Evolutionary conservation across 768 basidiomycete genomes (phyloP).

Genomic region (Tubosaeta brunneosetosa): DNA sequence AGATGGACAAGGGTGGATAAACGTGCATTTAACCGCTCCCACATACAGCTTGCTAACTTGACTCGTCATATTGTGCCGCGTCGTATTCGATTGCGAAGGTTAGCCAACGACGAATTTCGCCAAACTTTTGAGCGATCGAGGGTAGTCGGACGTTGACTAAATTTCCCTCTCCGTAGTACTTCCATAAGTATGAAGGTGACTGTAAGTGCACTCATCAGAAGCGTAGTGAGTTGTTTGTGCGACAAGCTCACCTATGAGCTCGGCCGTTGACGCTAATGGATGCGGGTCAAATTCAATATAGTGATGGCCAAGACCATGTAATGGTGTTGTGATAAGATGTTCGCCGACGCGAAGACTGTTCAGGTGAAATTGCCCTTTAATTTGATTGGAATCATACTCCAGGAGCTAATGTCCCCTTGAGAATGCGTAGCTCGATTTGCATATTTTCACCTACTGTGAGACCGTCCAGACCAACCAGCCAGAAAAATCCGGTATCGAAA

Average conservation of each 20-base stretch:
- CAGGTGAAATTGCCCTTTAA: slow-evolving; percentile 49
- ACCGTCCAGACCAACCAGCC: slow-evolving; percentile 53
- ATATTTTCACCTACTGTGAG: slow-evolving; percentile 40
- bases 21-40: slow-evolving; percentile 1
- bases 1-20: background rate
- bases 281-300: slow-evolving; percentile 55
- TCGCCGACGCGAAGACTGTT: slow-evolving; percentile 44
- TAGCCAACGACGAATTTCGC: slow-evolving; percentile 31
- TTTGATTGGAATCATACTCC: slow-evolving; percentile 47
- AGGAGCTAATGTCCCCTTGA: slow-evolving; percentile 36
- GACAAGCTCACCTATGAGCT: slow-evolving; percentile 43
- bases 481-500: slow-evolving; percentile 58
- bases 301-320: slow-evolving; percentile 51
- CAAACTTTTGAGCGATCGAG: slow-evolving; percentile 48
- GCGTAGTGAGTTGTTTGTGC: background rate
- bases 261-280: slow-evolving; percentile 44
- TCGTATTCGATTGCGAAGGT: slow-evolving; percentile 29
- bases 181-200: slow-evolving; percentile 65
- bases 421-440: background rate
- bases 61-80: slow-evolving; percentile 26
- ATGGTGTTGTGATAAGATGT: slow-evolving; percentile 44
- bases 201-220: slow-evolving; percentile 22
- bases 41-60: background rate
- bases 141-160: slow-evolving; percentile 44
- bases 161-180: slow-evolving; percentile 56